Evolutionary conservation across 768 basidiomycete species (phyloP), one percentile per base, ranked within the genome.

Genomic region (Panaeolus cyanescens): DNA sequence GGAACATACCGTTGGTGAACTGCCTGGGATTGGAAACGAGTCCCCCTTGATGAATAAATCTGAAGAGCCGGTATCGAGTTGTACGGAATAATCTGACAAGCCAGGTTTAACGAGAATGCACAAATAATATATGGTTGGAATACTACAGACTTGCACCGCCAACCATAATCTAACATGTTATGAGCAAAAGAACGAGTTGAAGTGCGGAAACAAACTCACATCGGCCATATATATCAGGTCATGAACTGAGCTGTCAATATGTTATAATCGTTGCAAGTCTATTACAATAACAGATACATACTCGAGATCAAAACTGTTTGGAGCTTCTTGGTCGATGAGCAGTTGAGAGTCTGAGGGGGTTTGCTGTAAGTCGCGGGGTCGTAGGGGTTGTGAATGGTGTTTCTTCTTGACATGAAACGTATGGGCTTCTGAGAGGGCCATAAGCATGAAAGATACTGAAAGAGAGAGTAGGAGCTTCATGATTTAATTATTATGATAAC

Each of bases 1-100:
- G 34, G 31, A 32, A 74, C 83, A 59, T 61, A 89, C 89, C 30
- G 83, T 86, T 58, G 76, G 70, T 13, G 75, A 74, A 33, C 78
- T 68, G 59, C 79, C 79, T 30, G 87, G 84, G 62, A 87, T 70
- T 13, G 85, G 80, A 34, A 75, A 74, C 1, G 71, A 70, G 32
- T 75, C 62, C 20, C 82, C 81, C 63, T 83, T 76, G 56, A 91
- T 80, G 87, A 92, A 93, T 31, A 95, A 80, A 74, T 95, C 93
- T 64, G 85, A 90, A 9, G 92, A 93, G 62, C 93, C 93, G 1
- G 92, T 93, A 74, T 95, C 93, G 54, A 95, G 77, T 71, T 95
- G 93, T 13, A 93, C 84, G 54, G 82, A 75, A 72, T 89, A 91
- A 15, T 79, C 92, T 93, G 17, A 28, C 10, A n/a, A n/a, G 45